Evolutionary conservation across 2,329 filamentous ascomycete genomes (phyloP).

Genomic region (Cladophialophora exuberans): DNA sequence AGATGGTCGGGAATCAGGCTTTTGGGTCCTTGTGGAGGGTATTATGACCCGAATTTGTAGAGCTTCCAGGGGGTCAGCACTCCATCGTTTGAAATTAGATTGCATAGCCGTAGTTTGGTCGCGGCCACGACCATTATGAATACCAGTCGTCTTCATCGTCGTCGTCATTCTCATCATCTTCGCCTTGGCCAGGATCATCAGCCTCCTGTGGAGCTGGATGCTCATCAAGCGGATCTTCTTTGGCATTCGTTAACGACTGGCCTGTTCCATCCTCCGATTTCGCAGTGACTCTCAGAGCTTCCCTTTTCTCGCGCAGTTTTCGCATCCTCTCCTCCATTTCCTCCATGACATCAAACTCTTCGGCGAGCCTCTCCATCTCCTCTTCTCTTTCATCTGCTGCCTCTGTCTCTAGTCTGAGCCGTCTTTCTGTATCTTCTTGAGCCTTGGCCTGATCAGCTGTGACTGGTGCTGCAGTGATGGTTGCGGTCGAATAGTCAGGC

Average conservation of each 20-base stretch:
- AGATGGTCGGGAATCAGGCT: neutral
- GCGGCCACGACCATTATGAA: slow-evolving; percentile 18
- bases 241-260: slow-evolving; percentile 33
- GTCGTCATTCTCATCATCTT: slow-evolving; percentile 51
- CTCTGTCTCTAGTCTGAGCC: slow-evolving; percentile 57
- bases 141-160: slow-evolving; percentile 58
- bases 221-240: slow-evolving; percentile 33
- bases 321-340: slow-evolving; percentile 73
- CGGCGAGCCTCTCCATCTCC: slow-evolving; percentile 70
- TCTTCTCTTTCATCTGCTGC: slow-evolving; percentile 75
- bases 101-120: slow-evolving; percentile 10
- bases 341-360: slow-evolving; percentile 83
- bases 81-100: neutral
- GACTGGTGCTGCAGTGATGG: slow-evolving; percentile 71
- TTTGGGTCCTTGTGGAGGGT: neutral
- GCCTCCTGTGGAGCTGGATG: slow-evolving; percentile 20
- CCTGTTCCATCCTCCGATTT: slow-evolving; percentile 23
- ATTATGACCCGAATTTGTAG: slow-evolving; percentile 1
- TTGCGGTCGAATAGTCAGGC: slow-evolving; percentile 49
- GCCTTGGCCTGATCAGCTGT: slow-evolving; percentile 65
- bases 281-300: slow-evolving; percentile 60
- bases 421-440: slow-evolving; percentile 52
- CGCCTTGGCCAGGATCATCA: slow-evolving; percentile 44
- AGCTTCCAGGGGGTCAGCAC: slow-evolving; percentile 1
- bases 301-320: slow-evolving; percentile 70